Base-by-base conservation (phyloP, 1,139 yeast genomes). In the Saccharomyces hybrid region DNA sequence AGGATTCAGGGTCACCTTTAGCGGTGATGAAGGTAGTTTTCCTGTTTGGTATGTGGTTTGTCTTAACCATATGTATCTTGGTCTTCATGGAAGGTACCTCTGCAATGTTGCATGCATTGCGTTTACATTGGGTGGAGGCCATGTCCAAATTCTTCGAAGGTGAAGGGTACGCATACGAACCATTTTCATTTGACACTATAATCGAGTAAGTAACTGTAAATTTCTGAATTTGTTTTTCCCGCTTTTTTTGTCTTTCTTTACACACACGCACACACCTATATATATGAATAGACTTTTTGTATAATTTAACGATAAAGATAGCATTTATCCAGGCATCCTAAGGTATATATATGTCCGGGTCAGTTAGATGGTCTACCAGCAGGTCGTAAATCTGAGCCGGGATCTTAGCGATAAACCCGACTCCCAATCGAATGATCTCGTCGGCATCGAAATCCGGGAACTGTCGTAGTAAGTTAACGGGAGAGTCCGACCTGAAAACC, bases 21-120 rank as follows among this genome's bases (percentile, higher is more conserved):
- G 64, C 71, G 6, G 75, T 73, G 8, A 54, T 62, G 2, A 69
- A 64, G 49, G 72, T 70, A 8, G 72, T 74, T 3, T 52, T 70
- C 13, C 73, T 85, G 65, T 86, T 86, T 70, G 88, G 82, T 48
- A 81, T 86, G 86, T 86, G 95, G 95, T 85, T 86, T 69, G 78
- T 78, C 4, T 74, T 86, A 62, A 84, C 93, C 0, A 86, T 85
- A 31, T 80, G 82, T 64, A 85, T 86, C 59, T 77, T 86, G 69
- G 95, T 86, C 27, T 73, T 83, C 53, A 86, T 86, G 95, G 95
- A 86, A 72, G 95, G 95, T 61, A 86, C 95, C 0, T 85, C 91
- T 42, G 95, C 95, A 48, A 86, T 86, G 95, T 78, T 86, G 69
- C 95, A 86, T 70, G 82, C 91, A 28, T 78, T 86, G 68, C 83